phyloP scores from a whole-genome alignment of 768 basidiomycete species.

The Macrolepiota dolichaula region DNA sequence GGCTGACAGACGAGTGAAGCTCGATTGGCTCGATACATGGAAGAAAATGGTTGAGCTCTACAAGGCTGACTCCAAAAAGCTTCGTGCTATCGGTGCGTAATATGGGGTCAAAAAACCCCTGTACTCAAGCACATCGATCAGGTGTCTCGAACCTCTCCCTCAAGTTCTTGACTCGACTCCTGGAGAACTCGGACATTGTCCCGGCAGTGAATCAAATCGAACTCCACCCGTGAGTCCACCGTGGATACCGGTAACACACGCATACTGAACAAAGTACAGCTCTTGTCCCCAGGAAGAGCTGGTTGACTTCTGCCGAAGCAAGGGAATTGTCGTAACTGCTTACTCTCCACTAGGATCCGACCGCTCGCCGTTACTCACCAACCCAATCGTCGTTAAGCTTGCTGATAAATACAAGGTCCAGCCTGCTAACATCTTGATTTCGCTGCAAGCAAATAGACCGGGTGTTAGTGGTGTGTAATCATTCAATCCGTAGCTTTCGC shows the following conservation, averaged over 20 bases:
- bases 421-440: constrained; percentile 67
- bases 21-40: constrained; percentile 78
- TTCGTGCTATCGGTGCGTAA: constrained; percentile 66
- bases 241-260: background rate
- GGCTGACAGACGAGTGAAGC: constrained; percentile 16
- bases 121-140: constrained; percentile 14
- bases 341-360: constrained; percentile 81
- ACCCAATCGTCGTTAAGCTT: constrained; percentile 57
- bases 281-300: constrained; percentile 67
- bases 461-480: constrained; percentile 44
- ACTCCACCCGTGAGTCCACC: constrained; percentile 56
- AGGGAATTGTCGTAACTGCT: constrained; percentile 70
- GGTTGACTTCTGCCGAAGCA: constrained; percentile 53
- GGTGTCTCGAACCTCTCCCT: constrained; percentile 73
- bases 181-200: constrained; percentile 51
- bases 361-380: constrained; percentile 60
- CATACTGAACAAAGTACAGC: constrained; percentile 18
- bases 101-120: constrained; percentile 3
- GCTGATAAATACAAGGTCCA: constrained; percentile 57
- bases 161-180: constrained; percentile 57
- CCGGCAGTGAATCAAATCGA: constrained; percentile 84
- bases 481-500: background rate
- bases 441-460: constrained; percentile 68
- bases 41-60: constrained; percentile 68
- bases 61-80: constrained; percentile 63